Conservation (phyloP, 2,329 filamentous ascomycete species). For the Fusarium heterosporum region DNA sequence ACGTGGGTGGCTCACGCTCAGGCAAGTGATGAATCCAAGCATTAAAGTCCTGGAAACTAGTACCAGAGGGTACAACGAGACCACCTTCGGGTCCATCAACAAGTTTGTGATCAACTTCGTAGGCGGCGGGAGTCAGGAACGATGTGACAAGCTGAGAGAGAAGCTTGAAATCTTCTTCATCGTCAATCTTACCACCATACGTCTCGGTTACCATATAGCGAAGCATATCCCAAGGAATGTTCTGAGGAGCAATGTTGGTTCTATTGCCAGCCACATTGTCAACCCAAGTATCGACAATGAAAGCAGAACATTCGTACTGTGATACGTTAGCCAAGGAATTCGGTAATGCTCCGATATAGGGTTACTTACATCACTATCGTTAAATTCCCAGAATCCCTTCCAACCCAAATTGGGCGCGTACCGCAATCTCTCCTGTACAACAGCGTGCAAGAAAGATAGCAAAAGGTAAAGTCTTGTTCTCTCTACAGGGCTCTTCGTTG, state of each 20-base stretch:
- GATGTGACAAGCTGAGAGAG: slow-evolving; percentile 79
- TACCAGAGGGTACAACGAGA: slow-evolving; percentile 82
- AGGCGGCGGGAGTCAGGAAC: slow-evolving; percentile 87
- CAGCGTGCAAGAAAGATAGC: slow-evolving; percentile 93
- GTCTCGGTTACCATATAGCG: slow-evolving; percentile 91
- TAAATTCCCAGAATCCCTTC: slow-evolving; percentile 99
- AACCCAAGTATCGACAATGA: slow-evolving; percentile 96
- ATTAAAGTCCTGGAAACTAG: slow-evolving; percentile 86
- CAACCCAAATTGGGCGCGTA: slow-evolving; percentile 95
- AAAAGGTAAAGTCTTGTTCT: slow-evolving; percentile 90
- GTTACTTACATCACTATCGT: slow-evolving; percentile 92
- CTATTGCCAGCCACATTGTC: slow-evolving; percentile 84
- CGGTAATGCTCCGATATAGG: neutral
- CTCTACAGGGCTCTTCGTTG: slow-evolving; percentile 87
- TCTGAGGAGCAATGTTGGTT: slow-evolving; percentile 91
- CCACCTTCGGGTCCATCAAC: slow-evolving; percentile 75
- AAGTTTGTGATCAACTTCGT: slow-evolving; percentile 91
- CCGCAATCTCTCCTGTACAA: slow-evolving; percentile 92
- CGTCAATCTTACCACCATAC: slow-evolving; percentile 97
- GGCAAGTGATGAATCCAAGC: slow-evolving; percentile 92
- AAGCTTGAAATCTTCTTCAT: slow-evolving; percentile 83
- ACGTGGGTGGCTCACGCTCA: slow-evolving; percentile 95
- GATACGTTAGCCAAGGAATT: neutral
- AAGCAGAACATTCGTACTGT: slow-evolving; percentile 95
- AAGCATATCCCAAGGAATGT: slow-evolving; percentile 97